Conservation (phyloP, 306 rosid genomes). For the Begonia peltatifolia region DNA sequence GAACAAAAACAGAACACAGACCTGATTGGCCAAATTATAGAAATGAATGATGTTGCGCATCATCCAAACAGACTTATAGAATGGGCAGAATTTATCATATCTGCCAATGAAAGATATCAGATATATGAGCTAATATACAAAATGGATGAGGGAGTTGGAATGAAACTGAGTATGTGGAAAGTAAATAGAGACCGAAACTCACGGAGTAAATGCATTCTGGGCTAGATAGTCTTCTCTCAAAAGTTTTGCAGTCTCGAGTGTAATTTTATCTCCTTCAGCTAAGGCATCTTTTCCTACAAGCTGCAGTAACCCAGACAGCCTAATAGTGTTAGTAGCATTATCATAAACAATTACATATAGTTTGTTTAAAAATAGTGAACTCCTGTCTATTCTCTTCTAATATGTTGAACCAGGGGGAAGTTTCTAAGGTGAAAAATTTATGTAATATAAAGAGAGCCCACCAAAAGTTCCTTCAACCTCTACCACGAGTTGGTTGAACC, state of each 20-base stretch:
- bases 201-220: slow-evolving; percentile 99
- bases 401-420: not conserved
- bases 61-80: slow-evolving; percentile 99
- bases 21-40: slow-evolving; percentile 98
- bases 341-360: not conserved
- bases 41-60: slow-evolving; percentile 99
- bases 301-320: slow-evolving; percentile 27
- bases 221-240: slow-evolving; percentile 99
- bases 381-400: not conserved
- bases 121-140: slow-evolving; percentile 1
- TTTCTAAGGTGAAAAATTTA: not conserved
- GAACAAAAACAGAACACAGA: not conserved
- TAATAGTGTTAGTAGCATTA: not conserved
- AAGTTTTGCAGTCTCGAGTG: slow-evolving; percentile 95
- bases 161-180: slow-evolving; percentile 2
- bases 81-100: slow-evolving; percentile 95
- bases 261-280: slow-evolving; percentile 96
- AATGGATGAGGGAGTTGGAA: not conserved
- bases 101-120: slow-evolving; percentile 18
- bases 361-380: not conserved
- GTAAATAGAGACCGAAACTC: slow-evolving; percentile 16
- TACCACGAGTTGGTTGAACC: no score
- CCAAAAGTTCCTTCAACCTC: no score
- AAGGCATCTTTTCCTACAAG: slow-evolving; percentile 99
- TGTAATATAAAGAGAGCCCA: not conserved